Evolutionary conservation across 495 filamentous ascomycete species (phyloP), one percentile per base, ranked within the genome.

Genomic region (Penicillium malachiteum): DNA sequence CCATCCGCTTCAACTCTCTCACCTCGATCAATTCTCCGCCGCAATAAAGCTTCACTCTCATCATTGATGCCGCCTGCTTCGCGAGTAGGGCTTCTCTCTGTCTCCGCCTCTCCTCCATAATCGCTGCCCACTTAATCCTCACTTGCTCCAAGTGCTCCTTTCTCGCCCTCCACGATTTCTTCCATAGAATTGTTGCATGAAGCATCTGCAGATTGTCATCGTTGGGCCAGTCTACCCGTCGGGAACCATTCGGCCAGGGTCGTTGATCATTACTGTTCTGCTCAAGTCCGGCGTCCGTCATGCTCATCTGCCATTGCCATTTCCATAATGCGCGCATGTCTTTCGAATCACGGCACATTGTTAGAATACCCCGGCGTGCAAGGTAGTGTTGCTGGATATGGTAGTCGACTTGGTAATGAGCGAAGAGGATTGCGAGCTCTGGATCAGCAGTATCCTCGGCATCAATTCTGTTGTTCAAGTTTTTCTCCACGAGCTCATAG

Each of bases 301-400:
- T 51, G 7, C 57, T 53, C 37, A 63, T 55, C 21, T 56, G 48
- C 56, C 64, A 65, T 26, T 63, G 58, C 70, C 68, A 73, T 17
- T 59, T 16, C 16, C 59, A 54, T 9, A 71, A 35, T 3, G 69
- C 58, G 16, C 62, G 46, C 52, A 71, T 48, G 40, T 74, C 72
- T 3, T 64, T 42, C 13, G 54, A 51, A 18, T 68, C 57, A 9
- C 68, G 71, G 35, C 69, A 72, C 21, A 73, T 46, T 3, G 54
- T 60, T 10, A 75, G 42, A 1, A 64, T 46, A 1, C 63, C 59
- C 4, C 65, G 54, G 10, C 55, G 54, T 6, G 53, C 16, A 10
- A 73, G 52, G 18, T 67, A 66, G 48, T 77, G 74, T 38, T 71
- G 62, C 6, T 64, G 68, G 26, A 74, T 66, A 46, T 77, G 74